A percentile compares a stretch with the other conserved stretches of the same genome.
Conservation (phyloP, 179 eudicot species). For the Corrigiola litoralis region DNA sequence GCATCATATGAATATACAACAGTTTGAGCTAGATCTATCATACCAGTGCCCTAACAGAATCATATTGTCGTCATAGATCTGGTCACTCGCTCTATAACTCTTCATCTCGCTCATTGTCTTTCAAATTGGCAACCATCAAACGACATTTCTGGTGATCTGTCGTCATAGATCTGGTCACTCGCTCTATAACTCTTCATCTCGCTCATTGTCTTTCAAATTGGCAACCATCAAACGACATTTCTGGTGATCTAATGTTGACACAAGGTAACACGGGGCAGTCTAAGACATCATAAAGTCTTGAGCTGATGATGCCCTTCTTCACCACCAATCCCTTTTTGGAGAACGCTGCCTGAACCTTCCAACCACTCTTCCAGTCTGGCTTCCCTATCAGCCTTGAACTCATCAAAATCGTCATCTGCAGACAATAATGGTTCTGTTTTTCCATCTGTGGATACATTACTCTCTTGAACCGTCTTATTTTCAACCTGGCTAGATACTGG, state of each 20-base stretch:
- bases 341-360: constrained; percentile 26
- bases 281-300: constrained; percentile 19
- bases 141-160: neutral
- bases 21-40: neutral
- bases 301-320: constrained; percentile 12
- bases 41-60: constrained; percentile 4
- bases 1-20: neutral
- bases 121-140: neutral
- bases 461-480: constrained; percentile 25
- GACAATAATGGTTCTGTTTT: constrained; percentile 25
- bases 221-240: constrained; percentile 3
- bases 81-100: neutral
- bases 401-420: constrained; percentile 41
- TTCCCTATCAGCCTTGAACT: constrained; percentile 71
- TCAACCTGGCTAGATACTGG: constrained; percentile 44
- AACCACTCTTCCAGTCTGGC: constrained; percentile 84
- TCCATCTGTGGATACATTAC: constrained; percentile 19
- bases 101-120: too few species aligned
- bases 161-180: neutral
- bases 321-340: neutral
- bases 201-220: neutral
- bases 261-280: neutral
- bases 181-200: too few species aligned
- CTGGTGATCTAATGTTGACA: neutral
- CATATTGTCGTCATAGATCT: neutral